Evolutionary conservation across 768 basidiomycete species (phyloP).

Genomic region (Mrakia hoshinonis): DNA sequence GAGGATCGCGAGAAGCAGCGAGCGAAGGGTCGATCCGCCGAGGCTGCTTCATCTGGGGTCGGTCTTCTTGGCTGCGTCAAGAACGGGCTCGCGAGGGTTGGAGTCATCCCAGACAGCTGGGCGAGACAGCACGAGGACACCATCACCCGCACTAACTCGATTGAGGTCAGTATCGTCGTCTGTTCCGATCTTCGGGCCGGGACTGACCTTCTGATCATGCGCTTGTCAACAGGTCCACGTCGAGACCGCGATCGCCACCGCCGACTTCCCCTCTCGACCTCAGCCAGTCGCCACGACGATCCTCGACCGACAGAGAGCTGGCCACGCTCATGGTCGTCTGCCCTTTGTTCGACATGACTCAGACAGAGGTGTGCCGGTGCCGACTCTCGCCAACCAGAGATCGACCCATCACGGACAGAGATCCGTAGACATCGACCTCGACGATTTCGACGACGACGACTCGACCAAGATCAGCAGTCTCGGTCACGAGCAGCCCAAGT

Average conservation of each 20-base stretch:
- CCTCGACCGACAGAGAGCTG: neutral
- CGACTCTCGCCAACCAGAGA: too few relatives aligned
- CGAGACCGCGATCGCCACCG: slow-evolving; percentile 15
- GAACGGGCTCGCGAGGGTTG: neutral
- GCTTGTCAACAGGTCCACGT: slow-evolving; percentile 26
- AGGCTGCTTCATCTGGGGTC: neutral
- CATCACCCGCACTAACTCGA: slow-evolving; percentile 3
- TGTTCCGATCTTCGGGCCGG: too few relatives aligned
- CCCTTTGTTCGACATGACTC: too few relatives aligned
- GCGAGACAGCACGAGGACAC: neutral
- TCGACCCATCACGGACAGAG: too few relatives aligned
- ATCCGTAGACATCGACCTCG: too few relatives aligned
- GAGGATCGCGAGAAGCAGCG: slow-evolving; percentile 13
- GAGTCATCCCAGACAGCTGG: neutral
- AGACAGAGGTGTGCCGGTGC: too few relatives aligned
- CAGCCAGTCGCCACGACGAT: neutral
- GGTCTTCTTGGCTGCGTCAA: neutral
- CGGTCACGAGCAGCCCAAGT: too few relatives aligned
- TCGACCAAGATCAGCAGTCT: too few relatives aligned
- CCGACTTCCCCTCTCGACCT: slow-evolving; percentile 1
- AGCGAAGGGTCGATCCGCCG: slow-evolving; percentile 9
- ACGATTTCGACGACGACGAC: too few relatives aligned
- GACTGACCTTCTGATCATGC: too few relatives aligned
- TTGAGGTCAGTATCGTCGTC: too few relatives aligned
- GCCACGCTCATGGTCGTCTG: too few relatives aligned